phyloP scores from a whole-genome alignment of 805 yeast species.

The Cyberlindnera mrakii region DNA sequence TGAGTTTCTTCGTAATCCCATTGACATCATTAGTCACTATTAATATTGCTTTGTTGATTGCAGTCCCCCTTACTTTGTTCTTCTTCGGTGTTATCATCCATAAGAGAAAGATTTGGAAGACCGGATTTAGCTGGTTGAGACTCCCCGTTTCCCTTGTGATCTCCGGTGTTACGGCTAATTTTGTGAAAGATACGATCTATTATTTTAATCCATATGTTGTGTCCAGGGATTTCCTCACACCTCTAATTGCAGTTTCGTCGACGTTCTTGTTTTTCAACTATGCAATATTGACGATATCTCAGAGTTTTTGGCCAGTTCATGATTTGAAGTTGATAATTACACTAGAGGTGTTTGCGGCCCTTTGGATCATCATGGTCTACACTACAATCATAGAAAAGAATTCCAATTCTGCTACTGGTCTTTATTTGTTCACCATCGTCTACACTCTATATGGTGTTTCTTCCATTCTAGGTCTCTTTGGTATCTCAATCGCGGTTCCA shows the following conservation, averaged over 20 bases:
- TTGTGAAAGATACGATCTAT: conserved; percentile 35
- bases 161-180: conserved; percentile 34
- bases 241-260: conserved; percentile 43
- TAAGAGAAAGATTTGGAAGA: conserved; percentile 43
- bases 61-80: conserved; percentile 48
- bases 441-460: conserved; percentile 42
- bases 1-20: conserved; percentile 48
- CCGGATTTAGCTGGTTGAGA: conserved; percentile 44
- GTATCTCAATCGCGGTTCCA: conserved; percentile 27
- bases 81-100: conserved; percentile 42
- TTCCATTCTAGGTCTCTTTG: conserved; percentile 45
- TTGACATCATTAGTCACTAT: conserved; percentile 40
- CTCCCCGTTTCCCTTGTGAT: conserved; percentile 51
- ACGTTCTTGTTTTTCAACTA: conserved; percentile 51
- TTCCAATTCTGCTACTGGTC: conserved; percentile 40
- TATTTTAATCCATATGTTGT: conserved; percentile 41
- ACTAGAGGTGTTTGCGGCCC: conserved; percentile 44
- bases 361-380: conserved; percentile 53
- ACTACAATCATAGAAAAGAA: conserved; percentile 43
- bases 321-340: conserved; percentile 56
- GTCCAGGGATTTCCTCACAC: conserved; percentile 44
- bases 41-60: conserved; percentile 46
- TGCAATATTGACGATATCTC: conserved; percentile 37
- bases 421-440: conserved; percentile 40
- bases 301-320: conserved; percentile 38